Evolutionary conservation across 2,329 filamentous ascomycete genomes (phyloP).

Genomic region (Phialocephala sp.): DNA sequence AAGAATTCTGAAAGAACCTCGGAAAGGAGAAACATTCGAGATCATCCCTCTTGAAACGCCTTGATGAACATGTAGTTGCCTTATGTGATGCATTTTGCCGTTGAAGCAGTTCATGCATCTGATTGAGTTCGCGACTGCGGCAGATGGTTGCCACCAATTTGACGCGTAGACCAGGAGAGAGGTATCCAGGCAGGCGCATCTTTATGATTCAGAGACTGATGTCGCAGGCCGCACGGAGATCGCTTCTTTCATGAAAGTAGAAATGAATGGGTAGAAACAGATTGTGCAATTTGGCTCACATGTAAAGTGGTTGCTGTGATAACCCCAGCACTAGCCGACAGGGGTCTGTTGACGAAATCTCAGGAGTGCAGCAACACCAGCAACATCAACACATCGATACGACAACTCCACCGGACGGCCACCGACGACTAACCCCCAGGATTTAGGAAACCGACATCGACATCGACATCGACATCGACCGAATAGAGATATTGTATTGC

Average conservation of each 20-base stretch:
- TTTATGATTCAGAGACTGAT: not conserved
- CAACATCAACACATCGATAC: slow-evolving; percentile 9
- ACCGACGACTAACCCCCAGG: slow-evolving; percentile 12
- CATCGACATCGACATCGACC: slow-evolving; percentile 19
- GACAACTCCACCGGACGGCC: slow-evolving; percentile 12
- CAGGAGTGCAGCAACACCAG: not conserved
- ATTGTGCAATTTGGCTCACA: not conserved
- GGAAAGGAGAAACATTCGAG: not conserved
- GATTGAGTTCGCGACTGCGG: slow-evolving; percentile 10
- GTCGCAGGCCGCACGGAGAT: not conserved
- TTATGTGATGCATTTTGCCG: slow-evolving; percentile 16
- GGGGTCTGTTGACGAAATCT: slow-evolving; percentile 8
- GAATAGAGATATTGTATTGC: slow-evolving; percentile 25
- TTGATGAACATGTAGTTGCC: not conserved
- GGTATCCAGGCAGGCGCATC: not conserved
- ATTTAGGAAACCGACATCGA: slow-evolving; percentile 24
- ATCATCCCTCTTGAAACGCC: not conserved
- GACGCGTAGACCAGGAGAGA: slow-evolving; percentile 8
- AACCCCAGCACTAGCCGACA: not conserved
- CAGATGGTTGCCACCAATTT: not conserved
- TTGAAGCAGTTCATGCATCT: slow-evolving; percentile 19
- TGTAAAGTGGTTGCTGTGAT: not conserved
- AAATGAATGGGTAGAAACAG: not conserved
- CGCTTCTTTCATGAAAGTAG: not conserved
- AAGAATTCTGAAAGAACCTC: not conserved